Base-by-base conservation (phyloP, 1,139 yeast genomes). In the Candida sp. region DNA sequence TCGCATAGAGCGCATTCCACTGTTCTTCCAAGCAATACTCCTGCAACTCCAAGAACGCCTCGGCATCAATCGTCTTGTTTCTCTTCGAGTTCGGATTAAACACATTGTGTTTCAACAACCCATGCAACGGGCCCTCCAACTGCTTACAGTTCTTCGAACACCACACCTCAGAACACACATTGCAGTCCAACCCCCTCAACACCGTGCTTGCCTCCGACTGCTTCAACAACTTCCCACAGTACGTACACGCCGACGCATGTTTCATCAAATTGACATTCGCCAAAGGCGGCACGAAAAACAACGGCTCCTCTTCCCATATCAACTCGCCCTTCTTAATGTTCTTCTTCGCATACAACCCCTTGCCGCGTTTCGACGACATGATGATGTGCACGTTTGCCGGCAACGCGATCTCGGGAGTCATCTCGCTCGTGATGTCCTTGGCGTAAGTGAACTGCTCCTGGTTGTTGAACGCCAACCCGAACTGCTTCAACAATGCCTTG, bases 161-260 rank as follows among this genome's bases (percentile, higher is more conserved):
- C 96, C 96, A 90, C 42, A 85, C 72, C 48, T 83, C 85, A 8
- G 78, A 67, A 64, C 97, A 90, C 12, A 79, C 77, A 51, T 81
- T 77, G 64, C 96, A 90, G 56, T 86, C 90, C 48, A 88, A 74
- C 3, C 90, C 88, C 58, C 74, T 76, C 54, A 77, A 68, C 11
- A 78, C 68, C 2, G 66, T 56, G 61, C 73, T 50, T 7, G 67
- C 64, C 31, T 58, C 58, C 3, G 63, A 48, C 47, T 63, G 64
- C 28, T 79, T 77, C 44, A 88, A 70, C 3, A 88, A 76, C 43
- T 80, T 78, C 1, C 96, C 93, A 72, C 98, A 93, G 61, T 81
- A 80, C 1, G 93, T 78, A 66, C 98, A 93, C 3, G 93, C 91
- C 59, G 83, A 83, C 0, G 96, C 93, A 22, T 72, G 66, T 48